These are phyloP conservation scores for Striga asiatica DNA, from an alignment of 257 asterid genomes.

Conservation along the genomic window DNA sequence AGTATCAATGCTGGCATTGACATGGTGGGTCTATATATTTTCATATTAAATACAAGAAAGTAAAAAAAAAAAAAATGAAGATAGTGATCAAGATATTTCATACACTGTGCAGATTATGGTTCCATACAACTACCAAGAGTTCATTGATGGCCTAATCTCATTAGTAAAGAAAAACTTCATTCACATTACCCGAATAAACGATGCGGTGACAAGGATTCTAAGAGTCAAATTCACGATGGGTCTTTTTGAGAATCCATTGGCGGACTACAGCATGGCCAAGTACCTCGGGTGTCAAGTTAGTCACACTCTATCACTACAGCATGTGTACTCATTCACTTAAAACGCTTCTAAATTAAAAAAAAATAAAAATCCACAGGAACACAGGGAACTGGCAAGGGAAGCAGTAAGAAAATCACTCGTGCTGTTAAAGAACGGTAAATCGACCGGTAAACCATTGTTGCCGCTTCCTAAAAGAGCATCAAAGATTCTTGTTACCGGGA, in stretches of 20 bases:
- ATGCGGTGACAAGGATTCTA: slow-evolving; percentile 32
- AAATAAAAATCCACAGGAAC: too few species aligned
- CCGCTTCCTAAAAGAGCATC: slow-evolving; percentile 31
- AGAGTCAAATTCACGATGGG: slow-evolving; percentile 35
- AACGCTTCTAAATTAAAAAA: background rate
- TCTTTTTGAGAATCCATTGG: slow-evolving; percentile 26
- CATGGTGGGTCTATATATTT: slow-evolving; percentile 18
- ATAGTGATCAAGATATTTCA: background rate
- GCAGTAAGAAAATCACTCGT: slow-evolving; percentile 43
- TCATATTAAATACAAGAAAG: background rate
- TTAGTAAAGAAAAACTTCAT: slow-evolving; percentile 21
- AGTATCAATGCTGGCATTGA: slow-evolving; percentile 35
- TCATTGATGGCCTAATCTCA: slow-evolving; percentile 20
- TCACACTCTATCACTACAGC: background rate
- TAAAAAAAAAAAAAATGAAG: background rate
- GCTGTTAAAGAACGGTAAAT: slow-evolving; percentile 29
- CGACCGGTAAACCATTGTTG: slow-evolving; percentile 23
- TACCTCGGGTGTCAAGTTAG: slow-evolving; percentile 23
- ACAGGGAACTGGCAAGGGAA: slow-evolving; percentile 34
- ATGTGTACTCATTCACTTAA: background rate
- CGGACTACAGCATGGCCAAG: slow-evolving; percentile 25
- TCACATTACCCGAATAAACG: slow-evolving; percentile 25
- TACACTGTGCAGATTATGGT: slow-evolving; percentile 22
- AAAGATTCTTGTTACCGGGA: slow-evolving; percentile 31
- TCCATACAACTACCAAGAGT: slow-evolving; percentile 26